Conservation (phyloP, 805 yeast genomes). For the Metschnikowia dekortorum region DNA sequence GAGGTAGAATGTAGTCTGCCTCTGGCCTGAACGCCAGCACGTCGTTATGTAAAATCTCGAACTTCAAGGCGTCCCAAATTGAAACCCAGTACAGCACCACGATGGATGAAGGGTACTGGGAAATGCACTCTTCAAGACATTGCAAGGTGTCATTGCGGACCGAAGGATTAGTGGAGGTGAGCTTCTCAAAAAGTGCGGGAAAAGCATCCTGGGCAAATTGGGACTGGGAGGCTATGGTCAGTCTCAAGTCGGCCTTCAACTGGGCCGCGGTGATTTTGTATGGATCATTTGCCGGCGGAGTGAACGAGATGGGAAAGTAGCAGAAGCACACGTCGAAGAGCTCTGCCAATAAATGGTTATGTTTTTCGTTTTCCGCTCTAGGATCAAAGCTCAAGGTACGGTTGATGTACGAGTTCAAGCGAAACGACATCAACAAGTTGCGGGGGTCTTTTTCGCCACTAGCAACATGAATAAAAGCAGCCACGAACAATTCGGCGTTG, state of each 20-base stretch:
- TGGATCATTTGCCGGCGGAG: slow-evolving; percentile 87
- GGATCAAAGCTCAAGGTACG: slow-evolving; percentile 28
- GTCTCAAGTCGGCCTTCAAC: slow-evolving; percentile 57
- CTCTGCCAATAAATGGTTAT: slow-evolving; percentile 50
- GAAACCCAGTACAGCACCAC: slow-evolving; percentile 62
- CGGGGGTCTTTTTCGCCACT: slow-evolving; percentile 93
- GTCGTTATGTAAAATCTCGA: slow-evolving; percentile 80
- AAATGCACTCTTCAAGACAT: slow-evolving; percentile 56
- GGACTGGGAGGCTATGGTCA: slow-evolving; percentile 57
- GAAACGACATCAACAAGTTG: slow-evolving; percentile 70
- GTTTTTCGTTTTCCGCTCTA: slow-evolving; percentile 23
- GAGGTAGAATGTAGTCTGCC: slow-evolving; percentile 24
- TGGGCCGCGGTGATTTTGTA: slow-evolving; percentile 75
- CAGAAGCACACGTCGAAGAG: slow-evolving; percentile 88
- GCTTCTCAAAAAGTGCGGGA: slow-evolving; percentile 73
- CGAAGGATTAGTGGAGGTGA: slow-evolving; percentile 66
- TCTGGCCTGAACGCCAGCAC: slow-evolving; percentile 28
- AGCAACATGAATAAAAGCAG: slow-evolving; percentile 63
- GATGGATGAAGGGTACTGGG: slow-evolving; percentile 45
- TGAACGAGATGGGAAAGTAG: slow-evolving; percentile 93
- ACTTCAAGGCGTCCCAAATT: slow-evolving; percentile 85
- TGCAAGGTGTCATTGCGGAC: slow-evolving; percentile 72
- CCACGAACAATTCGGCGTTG: slow-evolving; percentile 42
- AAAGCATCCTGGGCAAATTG: slow-evolving; percentile 68
- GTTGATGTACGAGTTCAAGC: slow-evolving; percentile 47